Percentiles rank a stretch among this genome's conserved stretches.
Conservation (phyloP, 2,329 filamentous ascomycete species). For the Phialophora verrucosa region DNA sequence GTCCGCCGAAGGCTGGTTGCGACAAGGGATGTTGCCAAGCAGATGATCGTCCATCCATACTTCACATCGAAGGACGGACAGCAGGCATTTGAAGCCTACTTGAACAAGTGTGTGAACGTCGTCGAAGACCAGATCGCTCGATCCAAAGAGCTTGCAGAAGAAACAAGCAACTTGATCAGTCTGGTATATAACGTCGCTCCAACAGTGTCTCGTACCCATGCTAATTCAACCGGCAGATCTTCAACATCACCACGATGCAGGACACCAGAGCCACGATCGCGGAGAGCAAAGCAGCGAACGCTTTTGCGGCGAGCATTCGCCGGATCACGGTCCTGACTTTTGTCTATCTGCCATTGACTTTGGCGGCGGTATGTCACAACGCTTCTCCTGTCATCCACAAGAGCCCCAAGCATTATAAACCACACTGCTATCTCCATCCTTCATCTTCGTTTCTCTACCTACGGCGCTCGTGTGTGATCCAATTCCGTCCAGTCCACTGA, state of each 20-base stretch:
- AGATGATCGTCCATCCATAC: not conserved
- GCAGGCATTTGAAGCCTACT: not conserved
- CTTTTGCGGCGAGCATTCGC: conserved; percentile 1
- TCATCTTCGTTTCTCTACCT: not conserved
- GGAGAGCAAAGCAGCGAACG: conserved; percentile 1
- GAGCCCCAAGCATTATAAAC: not conserved
- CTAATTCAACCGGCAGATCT: not conserved
- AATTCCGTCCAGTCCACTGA: not conserved
- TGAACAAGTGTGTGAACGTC: not conserved
- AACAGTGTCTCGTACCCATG: too few species aligned
- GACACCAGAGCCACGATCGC: conserved; percentile 6
- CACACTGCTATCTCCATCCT: not conserved
- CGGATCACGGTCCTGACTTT: conserved; percentile 5
- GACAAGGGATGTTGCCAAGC: not conserved
- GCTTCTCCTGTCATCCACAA: not conserved
- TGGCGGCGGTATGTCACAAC: not conserved
- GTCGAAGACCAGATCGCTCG: conserved; percentile 3
- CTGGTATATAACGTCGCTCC: not conserved
- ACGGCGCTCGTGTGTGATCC: not conserved
- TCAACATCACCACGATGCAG: conserved; percentile 6
- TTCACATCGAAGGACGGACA: not conserved
- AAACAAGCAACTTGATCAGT: conserved; percentile 3
- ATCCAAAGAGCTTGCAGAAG: not conserved
- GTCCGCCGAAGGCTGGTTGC: conserved; percentile 1
- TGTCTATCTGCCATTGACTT: conserved; percentile 2